A percentile compares a stretch with the other conserved stretches of the same genome.
These are phyloP conservation scores for Penicillium vulpinum DNA, from an alignment of 2,329 filamentous ascomycete genomes.

Conservation along the genomic window DNA sequence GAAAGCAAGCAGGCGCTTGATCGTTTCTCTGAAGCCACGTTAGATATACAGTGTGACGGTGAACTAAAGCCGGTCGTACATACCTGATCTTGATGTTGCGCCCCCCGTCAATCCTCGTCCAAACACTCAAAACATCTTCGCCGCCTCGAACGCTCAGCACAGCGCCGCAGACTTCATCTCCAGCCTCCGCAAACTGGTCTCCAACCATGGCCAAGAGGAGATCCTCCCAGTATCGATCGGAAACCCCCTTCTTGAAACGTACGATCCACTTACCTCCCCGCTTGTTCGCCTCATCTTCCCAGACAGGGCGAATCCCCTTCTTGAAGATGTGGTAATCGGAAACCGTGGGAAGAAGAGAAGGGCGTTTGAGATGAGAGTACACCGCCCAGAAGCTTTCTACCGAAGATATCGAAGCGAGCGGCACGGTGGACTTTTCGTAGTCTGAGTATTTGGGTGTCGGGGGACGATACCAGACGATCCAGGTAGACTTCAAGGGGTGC, in stretches of 20 bases:
- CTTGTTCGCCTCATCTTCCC: conserved; percentile 98
- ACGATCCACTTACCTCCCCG: conserved; percentile 97
- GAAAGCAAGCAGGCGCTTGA: conserved; percentile 85
- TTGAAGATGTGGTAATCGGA: conserved; percentile 99
- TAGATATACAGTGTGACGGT: conserved; percentile 15
- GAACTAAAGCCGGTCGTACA: conserved; percentile 32
- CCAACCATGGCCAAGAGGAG: conserved; percentile 86
- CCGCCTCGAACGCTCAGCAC: conserved; percentile 93
- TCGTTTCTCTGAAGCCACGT: conserved; percentile 68
- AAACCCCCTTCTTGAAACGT: conserved; percentile 93
- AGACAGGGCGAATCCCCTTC: conserved; percentile 92
- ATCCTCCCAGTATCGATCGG: conserved; percentile 96
- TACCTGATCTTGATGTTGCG: conserved; percentile 96
- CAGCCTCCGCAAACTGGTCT: conserved; percentile 88
- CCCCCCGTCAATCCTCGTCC: conserved; percentile 90
- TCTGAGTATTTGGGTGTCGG: conserved; percentile 97
- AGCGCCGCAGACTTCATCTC: conserved; percentile 91
- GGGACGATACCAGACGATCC: conserved; percentile 97
- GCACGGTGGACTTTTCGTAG: conserved; percentile 94
- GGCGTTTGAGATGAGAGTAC: conserved; percentile 85
- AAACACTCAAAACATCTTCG: conserved; percentile 96
- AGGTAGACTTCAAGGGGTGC: conserved; percentile 76
- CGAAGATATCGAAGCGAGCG: conserved; percentile 76
- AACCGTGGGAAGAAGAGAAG: conserved; percentile 82
- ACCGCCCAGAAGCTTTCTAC: conserved; percentile 90